Conservation (phyloP, 306 rosid genomes). For the Corylus avellana region DNA sequence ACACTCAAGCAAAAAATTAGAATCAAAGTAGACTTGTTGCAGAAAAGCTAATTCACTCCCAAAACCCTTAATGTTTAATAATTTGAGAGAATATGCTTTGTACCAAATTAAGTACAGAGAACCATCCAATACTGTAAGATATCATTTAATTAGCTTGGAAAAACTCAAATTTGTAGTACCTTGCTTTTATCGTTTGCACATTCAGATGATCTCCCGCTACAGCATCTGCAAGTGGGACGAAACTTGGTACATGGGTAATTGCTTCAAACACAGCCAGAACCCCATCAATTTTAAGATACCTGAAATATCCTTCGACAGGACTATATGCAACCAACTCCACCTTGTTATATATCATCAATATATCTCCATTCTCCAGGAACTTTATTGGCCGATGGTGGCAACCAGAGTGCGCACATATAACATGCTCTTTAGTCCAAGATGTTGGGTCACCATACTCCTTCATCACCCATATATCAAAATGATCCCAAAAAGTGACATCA, state of each 20-base stretch:
- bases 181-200: neutral
- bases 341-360: neutral
- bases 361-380: neutral
- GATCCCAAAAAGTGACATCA: neutral
- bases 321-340: neutral
- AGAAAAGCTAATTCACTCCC: neutral
- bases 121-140: neutral
- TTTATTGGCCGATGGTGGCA: neutral
- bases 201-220: neutral
- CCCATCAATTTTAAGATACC: neutral
- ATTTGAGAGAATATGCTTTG: neutral
- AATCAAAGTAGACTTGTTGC: neutral
- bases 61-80: neutral
- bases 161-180: neutral
- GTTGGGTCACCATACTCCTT: slow-evolving; percentile 1
- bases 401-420: neutral
- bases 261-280: neutral
- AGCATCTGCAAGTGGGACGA: slow-evolving; percentile 1
- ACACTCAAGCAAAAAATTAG: neutral
- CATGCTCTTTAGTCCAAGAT: neutral
- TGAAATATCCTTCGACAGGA: slow-evolving; percentile 1
- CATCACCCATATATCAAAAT: slow-evolving; percentile 6
- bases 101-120: neutral
- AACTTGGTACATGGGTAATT: slow-evolving; percentile 8
- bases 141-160: neutral